Evolutionary conservation across 345 rosid species (phyloP), one percentile per base, ranked within the genome.

Genomic region (Brassica nigra): DNA sequence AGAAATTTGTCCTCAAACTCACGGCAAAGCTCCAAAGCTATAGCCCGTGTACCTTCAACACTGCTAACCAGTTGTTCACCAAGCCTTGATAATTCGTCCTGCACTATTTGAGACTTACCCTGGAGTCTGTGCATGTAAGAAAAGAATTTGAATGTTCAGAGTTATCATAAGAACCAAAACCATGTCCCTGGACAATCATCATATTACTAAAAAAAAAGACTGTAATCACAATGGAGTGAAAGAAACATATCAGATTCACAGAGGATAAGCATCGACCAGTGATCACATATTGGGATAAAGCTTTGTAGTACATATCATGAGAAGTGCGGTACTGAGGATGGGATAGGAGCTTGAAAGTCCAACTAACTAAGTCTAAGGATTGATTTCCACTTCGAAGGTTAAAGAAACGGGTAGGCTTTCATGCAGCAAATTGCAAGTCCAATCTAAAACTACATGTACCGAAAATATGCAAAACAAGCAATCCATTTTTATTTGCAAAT

Each of bases 1-100:
- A 96, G 98, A 88, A 96, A 96, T 81, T 89, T 93, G 80, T 96
- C 99, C 81, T 96, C 98, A 87, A 92, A 96, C 81, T 96, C 98
- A 76, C 99, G 98, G 76, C 99, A 96, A 42, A 96, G 90, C 90
- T 93, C 97, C 94, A 96, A 88, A 65, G 98, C 99, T 61, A 96
- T 76, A 76, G 98, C 98, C 87, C 90, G 87, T 36, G 99, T 93
- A 71, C 99, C 98, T 89, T 96, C 99, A 65, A 93, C 78, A 84
- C 91, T 90, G 75, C 71, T 79, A 78, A 92, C 91, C 90, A 93
- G 87, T 77, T 88, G 92, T 79, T 87, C 97, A 75, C 99, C 99
- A 82, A 96, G 90, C 87, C 91, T 89, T 10, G 87, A 83, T 80
- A 93, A 77, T 84, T 95, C 98, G 78, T 95, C 90, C 86, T 89